Percentiles rank a stretch among this genome's conserved stretches.
Evolutionary conservation across 208 protist genomes (phyloP).

Genomic region (Wallacemonas sp.): DNA sequence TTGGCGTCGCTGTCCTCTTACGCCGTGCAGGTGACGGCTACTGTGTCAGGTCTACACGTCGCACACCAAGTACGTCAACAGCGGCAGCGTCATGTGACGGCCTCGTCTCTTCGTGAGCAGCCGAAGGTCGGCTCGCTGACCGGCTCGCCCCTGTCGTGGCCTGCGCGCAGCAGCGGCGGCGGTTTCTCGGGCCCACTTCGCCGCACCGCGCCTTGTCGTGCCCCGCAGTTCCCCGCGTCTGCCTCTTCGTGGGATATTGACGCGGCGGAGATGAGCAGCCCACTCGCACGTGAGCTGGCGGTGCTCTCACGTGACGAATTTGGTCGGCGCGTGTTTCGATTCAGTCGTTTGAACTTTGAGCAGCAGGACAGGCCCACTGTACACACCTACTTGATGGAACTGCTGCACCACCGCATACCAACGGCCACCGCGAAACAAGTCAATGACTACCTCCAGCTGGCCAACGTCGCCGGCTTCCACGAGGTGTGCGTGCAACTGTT

Average conservation of each 20-base stretch:
- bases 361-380: constrained; percentile 26
- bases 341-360: constrained; percentile 67
- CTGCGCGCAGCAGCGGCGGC: too few species aligned
- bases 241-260: not conserved
- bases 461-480: constrained; percentile 53
- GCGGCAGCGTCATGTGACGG: too few species aligned
- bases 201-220: not conserved
- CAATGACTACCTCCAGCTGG: constrained; percentile 55
- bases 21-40: too few species aligned
- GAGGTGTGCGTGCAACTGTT: constrained; percentile 44
- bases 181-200: not conserved
- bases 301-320: constrained; percentile 48
- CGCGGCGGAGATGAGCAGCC: too few species aligned
- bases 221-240: not conserved
- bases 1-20: too few species aligned
- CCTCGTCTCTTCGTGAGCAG: too few species aligned
- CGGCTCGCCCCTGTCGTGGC: not conserved
- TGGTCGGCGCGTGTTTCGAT: constrained; percentile 49
- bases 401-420: constrained; percentile 35
- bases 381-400: constrained; percentile 49
- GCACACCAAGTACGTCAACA: too few species aligned
- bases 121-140: not conserved
- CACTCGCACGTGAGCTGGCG: constrained; percentile 26
- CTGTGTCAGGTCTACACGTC: too few species aligned
- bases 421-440: constrained; percentile 31